phyloP scores from a whole-genome alignment of 495 filamentous ascomycete species.

The Penicillium canariense region DNA sequence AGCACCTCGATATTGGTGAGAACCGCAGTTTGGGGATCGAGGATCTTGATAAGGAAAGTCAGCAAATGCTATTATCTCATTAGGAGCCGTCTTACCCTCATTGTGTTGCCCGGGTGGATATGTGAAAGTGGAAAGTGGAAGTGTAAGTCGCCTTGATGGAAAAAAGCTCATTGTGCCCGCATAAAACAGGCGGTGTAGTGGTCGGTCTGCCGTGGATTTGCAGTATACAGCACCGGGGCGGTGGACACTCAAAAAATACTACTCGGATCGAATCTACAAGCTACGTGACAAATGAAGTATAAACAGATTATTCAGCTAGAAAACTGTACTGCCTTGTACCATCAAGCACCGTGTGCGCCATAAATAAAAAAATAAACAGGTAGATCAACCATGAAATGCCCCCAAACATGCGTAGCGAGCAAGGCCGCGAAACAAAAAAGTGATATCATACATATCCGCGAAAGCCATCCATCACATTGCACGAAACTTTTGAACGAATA shows the following conservation, averaged over 20 bases:
- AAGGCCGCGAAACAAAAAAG: slow-evolving; percentile 33
- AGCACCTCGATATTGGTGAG: slow-evolving; percentile 67
- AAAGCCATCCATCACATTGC: slow-evolving; percentile 35
- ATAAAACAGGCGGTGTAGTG: slow-evolving; percentile 13
- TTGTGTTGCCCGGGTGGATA: slow-evolving; percentile 18
- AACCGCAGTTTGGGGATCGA: slow-evolving; percentile 60
- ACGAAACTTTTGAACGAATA: slow-evolving; percentile 28
- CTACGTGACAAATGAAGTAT: slow-evolving; percentile 19
- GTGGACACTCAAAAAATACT: background rate
- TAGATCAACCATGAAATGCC: slow-evolving; percentile 45
- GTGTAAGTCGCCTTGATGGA: slow-evolving; percentile 10
- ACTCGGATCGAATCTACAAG: slow-evolving; percentile 1
- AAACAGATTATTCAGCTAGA: slow-evolving; percentile 35
- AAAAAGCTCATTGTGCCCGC: slow-evolving; percentile 30
- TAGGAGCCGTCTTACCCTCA: slow-evolving; percentile 27
- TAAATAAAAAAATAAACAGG: slow-evolving; percentile 22
- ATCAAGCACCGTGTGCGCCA: slow-evolving; percentile 34
- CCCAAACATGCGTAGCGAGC: slow-evolving; percentile 38
- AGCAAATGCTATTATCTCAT: background rate
- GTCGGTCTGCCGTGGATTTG: slow-evolving; percentile 10
- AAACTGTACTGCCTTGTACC: slow-evolving; percentile 38
- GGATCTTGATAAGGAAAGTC: slow-evolving; percentile 41
- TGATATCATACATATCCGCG: slow-evolving; percentile 51
- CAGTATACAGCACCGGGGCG: too few relatives aligned
- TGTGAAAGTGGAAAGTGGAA: slow-evolving; percentile 1